Evolutionary conservation across 2,329 filamentous ascomycete species (phyloP).

Genomic region (Colletotrichum echinochloae): DNA sequence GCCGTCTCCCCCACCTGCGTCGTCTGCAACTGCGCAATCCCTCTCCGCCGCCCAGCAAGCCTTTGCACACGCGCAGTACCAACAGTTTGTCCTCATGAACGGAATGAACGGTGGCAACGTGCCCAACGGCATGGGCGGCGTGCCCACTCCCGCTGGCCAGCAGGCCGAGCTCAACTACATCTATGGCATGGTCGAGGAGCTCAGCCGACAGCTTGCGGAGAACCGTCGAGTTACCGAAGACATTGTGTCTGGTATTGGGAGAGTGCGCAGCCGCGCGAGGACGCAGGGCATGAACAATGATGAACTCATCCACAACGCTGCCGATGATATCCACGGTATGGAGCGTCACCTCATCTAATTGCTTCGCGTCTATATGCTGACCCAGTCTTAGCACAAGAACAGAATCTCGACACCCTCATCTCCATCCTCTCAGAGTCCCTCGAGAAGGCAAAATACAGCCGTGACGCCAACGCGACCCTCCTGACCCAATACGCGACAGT

Average conservation of each 20-base stretch:
- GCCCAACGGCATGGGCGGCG: constrained; percentile 58
- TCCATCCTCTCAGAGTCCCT: constrained; percentile 72
- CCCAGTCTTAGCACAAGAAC: constrained; percentile 62
- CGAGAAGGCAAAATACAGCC: constrained; percentile 70
- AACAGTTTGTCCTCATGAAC: constrained; percentile 55
- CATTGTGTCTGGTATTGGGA: constrained; percentile 72
- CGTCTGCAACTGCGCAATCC: constrained; percentile 36
- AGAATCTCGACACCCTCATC: constrained; percentile 71
- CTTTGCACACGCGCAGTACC: constrained; percentile 40
- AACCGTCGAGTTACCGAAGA: constrained; percentile 72
- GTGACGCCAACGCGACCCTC: constrained; percentile 70
- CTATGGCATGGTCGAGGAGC: constrained; percentile 75
- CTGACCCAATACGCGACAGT: constrained; percentile 69
- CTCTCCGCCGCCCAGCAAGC: constrained; percentile 42
- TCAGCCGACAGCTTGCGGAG: constrained; percentile 72
- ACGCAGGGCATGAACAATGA: constrained; percentile 67
- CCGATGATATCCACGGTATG: constrained; percentile 68
- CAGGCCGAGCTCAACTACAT: constrained; percentile 77
- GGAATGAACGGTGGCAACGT: constrained; percentile 63
- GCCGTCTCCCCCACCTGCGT: constrained; percentile 35
- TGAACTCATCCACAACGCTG: constrained; percentile 66
- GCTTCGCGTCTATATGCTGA: neutral
- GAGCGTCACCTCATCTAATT: neutral
- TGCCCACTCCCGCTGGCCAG: constrained; percentile 74
- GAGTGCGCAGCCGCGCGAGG: constrained; percentile 68